phyloP scores from a whole-genome alignment of 1,284 basidiomycete species.

The Puccinia coronata region DNA sequence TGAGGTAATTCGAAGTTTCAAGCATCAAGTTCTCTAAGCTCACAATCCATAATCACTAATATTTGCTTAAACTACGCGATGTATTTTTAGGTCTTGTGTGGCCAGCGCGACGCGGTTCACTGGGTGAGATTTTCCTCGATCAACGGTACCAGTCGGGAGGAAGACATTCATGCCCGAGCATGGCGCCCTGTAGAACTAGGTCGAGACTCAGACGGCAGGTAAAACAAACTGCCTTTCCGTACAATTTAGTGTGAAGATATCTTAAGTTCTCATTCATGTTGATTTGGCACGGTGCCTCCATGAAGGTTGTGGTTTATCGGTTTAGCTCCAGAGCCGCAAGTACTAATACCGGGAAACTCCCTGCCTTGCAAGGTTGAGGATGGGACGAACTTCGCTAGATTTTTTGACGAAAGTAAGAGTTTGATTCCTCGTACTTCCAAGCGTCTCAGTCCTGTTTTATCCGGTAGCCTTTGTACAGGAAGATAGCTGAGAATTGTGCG shows the following conservation, averaged over 20 bases:
- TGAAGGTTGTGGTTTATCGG: constrained; percentile 8
- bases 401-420: not conserved
- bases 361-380: constrained; percentile 11
- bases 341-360: not conserved
- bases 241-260: no score
- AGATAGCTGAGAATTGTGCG: not conserved
- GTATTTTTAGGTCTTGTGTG: constrained; percentile 3
- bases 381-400: not conserved
- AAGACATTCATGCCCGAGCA: not conserved
- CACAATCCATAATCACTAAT: not conserved
- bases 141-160: not conserved
- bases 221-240: not conserved
- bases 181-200: not conserved
- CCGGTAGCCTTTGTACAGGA: not conserved
- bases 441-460: not conserved
- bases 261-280: no score
- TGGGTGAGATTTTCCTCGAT: constrained; percentile 2
- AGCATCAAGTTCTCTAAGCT: not conserved
- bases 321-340: not conserved
- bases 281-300: not conserved
- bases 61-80: no score
- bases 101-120: constrained; percentile 13
- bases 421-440: not conserved
- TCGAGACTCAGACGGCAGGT: constrained; percentile 13
- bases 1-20: constrained; percentile 1